Evolutionary conservation across 768 basidiomycete genomes (phyloP), one percentile per base, ranked within the genome.

Genomic region (Tulasnella sp.): DNA sequence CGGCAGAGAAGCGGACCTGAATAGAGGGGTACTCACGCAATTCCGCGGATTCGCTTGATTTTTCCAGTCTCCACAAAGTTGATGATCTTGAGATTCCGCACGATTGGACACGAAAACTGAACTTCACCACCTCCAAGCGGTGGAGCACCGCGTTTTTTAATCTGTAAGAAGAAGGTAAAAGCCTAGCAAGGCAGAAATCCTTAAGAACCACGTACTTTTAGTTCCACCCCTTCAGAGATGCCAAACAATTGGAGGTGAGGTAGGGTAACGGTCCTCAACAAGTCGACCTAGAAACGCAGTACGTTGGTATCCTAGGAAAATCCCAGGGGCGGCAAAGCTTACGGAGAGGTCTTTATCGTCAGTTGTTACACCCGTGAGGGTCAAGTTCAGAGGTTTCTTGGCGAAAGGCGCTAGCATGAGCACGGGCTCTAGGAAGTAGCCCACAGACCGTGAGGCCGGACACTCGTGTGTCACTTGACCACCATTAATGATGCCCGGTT

Each of bases 71-170:
- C 93, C 0, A 96, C 88, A 80, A 99, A 99, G 81, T 98, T 93
- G 71, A 99, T 81, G 0, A 94, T 96, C 81, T 96, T 98, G 54
- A 94, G 89, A 78, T 94, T 91, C 80, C 94, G 94, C 4, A 98
- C 90, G 17, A 94, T 85, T 0, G 97, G 97, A 79, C 94, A 98
- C n/a, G 93, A 82, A 81, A 99, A 97, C 77, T 96, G 91, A 9
- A 93, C 86, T 84, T 98, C 95, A 37, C 97, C 97, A 5, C 97
- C 97, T 19, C 97, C 97, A 34, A 87, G 86, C 3, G 97, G 97
- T 42, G 92, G 86, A 29, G 95, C 89, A 1, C 97, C 97, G n/a
- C 97, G 90, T 81, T 92, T 97, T 82, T 92, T 96, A 76, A 99
- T 97, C 92, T 96, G 77, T n/a, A 15, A 19, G 38, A 70, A 14